Evolutionary conservation across 1,284 basidiomycete species (phyloP).

Genomic region (Athelia sp.): DNA sequence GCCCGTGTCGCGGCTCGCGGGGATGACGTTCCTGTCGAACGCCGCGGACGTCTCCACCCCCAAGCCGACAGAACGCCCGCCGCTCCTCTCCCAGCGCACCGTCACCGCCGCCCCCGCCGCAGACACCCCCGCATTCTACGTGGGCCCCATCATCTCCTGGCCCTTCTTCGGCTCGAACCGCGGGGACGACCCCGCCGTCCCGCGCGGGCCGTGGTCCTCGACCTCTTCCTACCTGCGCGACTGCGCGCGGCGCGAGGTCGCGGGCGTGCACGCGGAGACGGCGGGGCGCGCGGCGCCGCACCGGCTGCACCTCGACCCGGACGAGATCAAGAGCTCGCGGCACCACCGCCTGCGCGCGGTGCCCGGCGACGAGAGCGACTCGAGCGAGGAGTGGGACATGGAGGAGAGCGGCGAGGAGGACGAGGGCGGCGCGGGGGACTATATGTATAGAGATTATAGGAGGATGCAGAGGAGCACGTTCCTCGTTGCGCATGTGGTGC

Average conservation of each 20-base stretch:
- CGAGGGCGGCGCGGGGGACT: constrained; percentile 65
- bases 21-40: neutral
- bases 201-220: constrained; percentile 70
- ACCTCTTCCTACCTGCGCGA: constrained; percentile 55
- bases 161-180: constrained; percentile 80
- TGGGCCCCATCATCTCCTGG: constrained; percentile 81
- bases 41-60: constrained; percentile 4
- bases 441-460: constrained; percentile 75
- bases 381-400: constrained; percentile 67
- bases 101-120: constrained; percentile 5
- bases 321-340: constrained; percentile 62
- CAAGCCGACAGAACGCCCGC: constrained; percentile 4
- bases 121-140: constrained; percentile 45
- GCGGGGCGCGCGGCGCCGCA: constrained; percentile 72
- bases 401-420: constrained; percentile 69
- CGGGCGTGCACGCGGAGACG: constrained; percentile 64
- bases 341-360: constrained; percentile 62
- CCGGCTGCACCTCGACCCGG: constrained; percentile 70
- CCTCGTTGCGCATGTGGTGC: constrained; percentile 59
- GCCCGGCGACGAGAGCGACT: constrained; percentile 64
- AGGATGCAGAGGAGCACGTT: constrained; percentile 74
- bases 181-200: constrained; percentile 64
- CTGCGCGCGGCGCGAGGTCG: constrained; percentile 62
- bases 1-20: neutral
- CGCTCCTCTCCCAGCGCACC: neutral